Conservation (phyloP, 768 basidiomycete species). For the Pilatotrama ljubarskyi region DNA sequence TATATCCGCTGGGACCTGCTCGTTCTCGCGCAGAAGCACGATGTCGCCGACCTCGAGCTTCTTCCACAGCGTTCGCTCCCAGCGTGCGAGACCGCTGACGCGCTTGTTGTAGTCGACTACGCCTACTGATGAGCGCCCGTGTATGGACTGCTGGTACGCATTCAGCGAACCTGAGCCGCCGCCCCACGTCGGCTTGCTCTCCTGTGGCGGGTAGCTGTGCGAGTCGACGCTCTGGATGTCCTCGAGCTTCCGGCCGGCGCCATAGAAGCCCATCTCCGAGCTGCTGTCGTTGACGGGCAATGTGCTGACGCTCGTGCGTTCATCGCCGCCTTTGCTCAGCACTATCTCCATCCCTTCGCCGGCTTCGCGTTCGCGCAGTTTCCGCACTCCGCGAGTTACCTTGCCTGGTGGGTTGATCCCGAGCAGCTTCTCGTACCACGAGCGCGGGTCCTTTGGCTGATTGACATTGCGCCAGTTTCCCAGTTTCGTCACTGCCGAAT, state of each 20-base stretch:
- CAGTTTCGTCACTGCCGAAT: constrained; percentile 87
- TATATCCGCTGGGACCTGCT: constrained; percentile 96
- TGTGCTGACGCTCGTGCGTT: constrained; percentile 42
- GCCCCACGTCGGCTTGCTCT: constrained; percentile 29
- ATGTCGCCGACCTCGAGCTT: constrained; percentile 98
- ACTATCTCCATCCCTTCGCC: constrained; percentile 64
- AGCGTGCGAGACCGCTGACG: constrained; percentile 68
- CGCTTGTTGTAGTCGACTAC: constrained; percentile 82
- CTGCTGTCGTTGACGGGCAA: constrained; percentile 41
- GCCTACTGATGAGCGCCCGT: constrained; percentile 58
- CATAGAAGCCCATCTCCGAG: constrained; percentile 36
- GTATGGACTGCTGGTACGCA: constrained; percentile 56
- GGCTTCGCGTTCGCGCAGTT: constrained; percentile 79
- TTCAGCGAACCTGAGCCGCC: constrained; percentile 39
- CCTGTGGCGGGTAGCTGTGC: constrained; percentile 60
- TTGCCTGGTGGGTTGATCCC: constrained; percentile 69
- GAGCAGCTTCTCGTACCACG: constrained; percentile 74
- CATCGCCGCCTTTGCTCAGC: constrained; percentile 46
- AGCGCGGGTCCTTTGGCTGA: constrained; percentile 72
- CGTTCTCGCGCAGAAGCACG: constrained; percentile 87
- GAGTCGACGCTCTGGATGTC: constrained; percentile 63
- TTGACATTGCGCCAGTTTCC: constrained; percentile 91
- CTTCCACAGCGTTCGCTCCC: constrained; percentile 98
- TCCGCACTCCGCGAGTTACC: constrained; percentile 82
- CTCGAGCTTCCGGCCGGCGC: constrained; percentile 56